Base-by-base conservation (phyloP, 1,284 basidiomycete genomes). In the Ganoderma multipileum region DNA sequence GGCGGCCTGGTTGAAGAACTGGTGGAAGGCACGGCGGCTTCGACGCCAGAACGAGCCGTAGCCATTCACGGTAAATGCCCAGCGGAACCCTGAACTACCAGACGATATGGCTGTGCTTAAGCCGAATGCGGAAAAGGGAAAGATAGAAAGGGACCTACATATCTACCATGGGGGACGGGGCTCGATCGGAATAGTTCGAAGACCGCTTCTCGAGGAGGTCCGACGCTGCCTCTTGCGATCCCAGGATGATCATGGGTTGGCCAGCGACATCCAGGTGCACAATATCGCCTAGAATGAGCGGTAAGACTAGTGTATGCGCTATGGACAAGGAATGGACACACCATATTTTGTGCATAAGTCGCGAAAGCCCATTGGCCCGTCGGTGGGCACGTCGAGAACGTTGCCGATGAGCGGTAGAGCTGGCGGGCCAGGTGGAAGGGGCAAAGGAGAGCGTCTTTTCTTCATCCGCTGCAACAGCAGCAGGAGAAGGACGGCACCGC, bases 1-100 rank as follows among this genome's bases (percentile, higher is more conserved):
- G 3, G 64, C 65, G 20, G 57, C 68, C 14, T 61, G 63, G 55
- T 69, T 73, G 70, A 73, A 73, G 60, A 63, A 71, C 33, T 68
- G 72, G 38, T 71, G 72, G 38, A 73, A 61, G 0, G 72, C 68
- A 5, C 68, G 57, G 38, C 70, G 16, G 38, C 64, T 38, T 3
- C 63, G 63, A 16, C 67, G 54, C 67, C 70, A 44, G 64, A 50
- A 63, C 1, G 65, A 39, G 2, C 72, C 72, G 52, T 73, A 73
- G 28, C 64, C 38, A 28, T 66, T 62, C 42, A 73, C 28, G 14
- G 65, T 64, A 7, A 73, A 30, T 0, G 65, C 60, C 70, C 72
- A 71, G 1, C 65, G 57, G 60, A 70, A 70, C 9, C 68, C 68
- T 18, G 67, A 60, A 1, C 71, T 72, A 36, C 14, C 18, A 14